Conservation (phyloP, 495 filamentous ascomycete species). For the Penicillium ochrochloron region DNA sequence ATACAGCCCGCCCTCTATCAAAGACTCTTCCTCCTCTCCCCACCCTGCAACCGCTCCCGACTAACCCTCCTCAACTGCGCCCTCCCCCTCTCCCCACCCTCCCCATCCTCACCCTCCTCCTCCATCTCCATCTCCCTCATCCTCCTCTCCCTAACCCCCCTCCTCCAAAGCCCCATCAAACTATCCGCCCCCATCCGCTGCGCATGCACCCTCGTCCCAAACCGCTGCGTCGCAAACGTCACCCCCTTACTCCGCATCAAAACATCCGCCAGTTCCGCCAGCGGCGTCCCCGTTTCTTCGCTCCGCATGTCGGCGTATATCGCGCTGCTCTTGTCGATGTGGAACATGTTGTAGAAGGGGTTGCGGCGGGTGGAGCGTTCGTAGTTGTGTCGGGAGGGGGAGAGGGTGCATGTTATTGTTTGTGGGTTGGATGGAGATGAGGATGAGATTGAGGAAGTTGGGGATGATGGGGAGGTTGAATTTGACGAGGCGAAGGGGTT, state of each 20-base stretch:
- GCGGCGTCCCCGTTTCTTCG: slow-evolving; percentile 29
- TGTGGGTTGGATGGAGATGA: slow-evolving; percentile 11
- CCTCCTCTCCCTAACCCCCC: slow-evolving; percentile 12
- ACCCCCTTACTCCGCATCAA: slow-evolving; percentile 30
- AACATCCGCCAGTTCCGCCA: slow-evolving; percentile 38
- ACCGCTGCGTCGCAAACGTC: slow-evolving; percentile 19
- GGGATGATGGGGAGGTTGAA: neutral
- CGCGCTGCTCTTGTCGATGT: slow-evolving; percentile 19
- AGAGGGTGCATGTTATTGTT: slow-evolving; percentile 30
- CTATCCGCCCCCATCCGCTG: slow-evolving; percentile 27
- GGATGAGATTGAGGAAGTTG: neutral
- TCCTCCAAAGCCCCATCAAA: slow-evolving; percentile 37
- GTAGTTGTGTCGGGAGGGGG: slow-evolving; percentile 36
- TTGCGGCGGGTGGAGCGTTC: slow-evolving; percentile 32
- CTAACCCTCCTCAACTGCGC: neutral
- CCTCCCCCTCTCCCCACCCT: no score
- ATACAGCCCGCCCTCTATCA: neutral
- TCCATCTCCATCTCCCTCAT: neutral
- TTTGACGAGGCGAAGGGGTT: slow-evolving; percentile 8
- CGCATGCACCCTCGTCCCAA: slow-evolving; percentile 21
- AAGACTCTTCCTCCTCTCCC: neutral
- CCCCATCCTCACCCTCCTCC: neutral
- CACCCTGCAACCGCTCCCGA: neutral
- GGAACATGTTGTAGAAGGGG: slow-evolving; percentile 35
- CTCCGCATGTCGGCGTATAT: slow-evolving; percentile 35